Evolutionary conservation across 2,329 filamentous ascomycete species (phyloP).

Genomic region (Paraphaeosphaeria minitans): DNA sequence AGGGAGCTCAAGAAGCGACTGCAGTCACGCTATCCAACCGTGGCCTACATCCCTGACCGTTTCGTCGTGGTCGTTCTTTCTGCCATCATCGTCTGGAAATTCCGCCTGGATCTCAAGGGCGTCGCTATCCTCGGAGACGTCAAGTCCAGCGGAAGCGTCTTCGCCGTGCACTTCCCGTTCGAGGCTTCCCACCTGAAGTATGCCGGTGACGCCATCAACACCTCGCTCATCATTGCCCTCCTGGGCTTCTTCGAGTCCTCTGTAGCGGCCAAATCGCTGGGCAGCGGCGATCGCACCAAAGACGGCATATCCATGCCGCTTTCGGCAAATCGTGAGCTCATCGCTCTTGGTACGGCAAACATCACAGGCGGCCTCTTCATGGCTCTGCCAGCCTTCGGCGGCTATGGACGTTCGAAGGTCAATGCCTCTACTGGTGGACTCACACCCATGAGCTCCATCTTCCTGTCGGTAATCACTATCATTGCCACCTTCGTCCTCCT

Average conservation of each 20-base stretch:
- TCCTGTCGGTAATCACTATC: constrained; percentile 81
- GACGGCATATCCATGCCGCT: constrained; percentile 79
- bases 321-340: constrained; percentile 90
- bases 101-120: constrained; percentile 79
- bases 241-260: constrained; percentile 99
- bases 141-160: constrained; percentile 71
- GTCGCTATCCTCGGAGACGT: constrained; percentile 84
- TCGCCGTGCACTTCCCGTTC: constrained; percentile 87
- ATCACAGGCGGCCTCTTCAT: constrained; percentile 91
- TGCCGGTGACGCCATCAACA: constrained; percentile 84
- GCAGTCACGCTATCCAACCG: constrained; percentile 75
- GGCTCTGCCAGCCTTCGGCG: constrained; percentile 91
- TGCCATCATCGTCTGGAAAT: constrained; percentile 75
- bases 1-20: constrained; percentile 82
- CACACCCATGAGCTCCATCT: constrained; percentile 90
- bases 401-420: constrained; percentile 94
- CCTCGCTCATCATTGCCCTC: constrained; percentile 88
- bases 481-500: constrained; percentile 80
- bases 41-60: constrained; percentile 90
- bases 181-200: constrained; percentile 75
- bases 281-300: constrained; percentile 55
- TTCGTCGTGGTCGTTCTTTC: constrained; percentile 88
- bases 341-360: constrained; percentile 89
- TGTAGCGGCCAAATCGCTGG: constrained; percentile 88
- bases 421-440: constrained; percentile 90